phyloP scores from a whole-genome alignment of 768 basidiomycete species.

The Tricholomella constricta region DNA sequence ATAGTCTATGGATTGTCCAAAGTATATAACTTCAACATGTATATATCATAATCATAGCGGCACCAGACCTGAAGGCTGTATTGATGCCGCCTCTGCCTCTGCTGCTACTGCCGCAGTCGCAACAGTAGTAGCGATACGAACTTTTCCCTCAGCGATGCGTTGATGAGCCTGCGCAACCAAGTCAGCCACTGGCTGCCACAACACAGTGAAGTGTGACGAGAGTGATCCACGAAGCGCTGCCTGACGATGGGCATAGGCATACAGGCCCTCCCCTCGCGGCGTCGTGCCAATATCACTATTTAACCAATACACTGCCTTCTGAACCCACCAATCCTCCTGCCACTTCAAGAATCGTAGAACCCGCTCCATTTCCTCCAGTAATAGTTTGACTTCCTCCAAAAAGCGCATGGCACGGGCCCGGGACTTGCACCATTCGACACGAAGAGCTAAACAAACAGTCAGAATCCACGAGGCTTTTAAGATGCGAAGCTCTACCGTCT shows the following conservation, averaged over 20 bases:
- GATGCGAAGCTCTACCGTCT: constrained; percentile 1
- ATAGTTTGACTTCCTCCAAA: constrained; percentile 5
- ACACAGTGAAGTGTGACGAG: neutral
- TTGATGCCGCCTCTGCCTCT: neutral
- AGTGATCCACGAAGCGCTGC: neutral
- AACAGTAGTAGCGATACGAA: too few species aligned
- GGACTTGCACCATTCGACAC: constrained; percentile 13
- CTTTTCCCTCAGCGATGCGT: neutral
- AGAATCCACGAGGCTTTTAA: neutral
- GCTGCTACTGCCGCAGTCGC: too few species aligned
- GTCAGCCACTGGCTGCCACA: neutral
- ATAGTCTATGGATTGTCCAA: neutral
- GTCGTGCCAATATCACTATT: neutral
- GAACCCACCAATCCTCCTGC: neutral
- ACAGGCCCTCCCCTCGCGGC: neutral
- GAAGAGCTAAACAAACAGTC: constrained; percentile 1
- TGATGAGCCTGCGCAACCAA: neutral
- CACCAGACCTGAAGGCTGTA: too few species aligned
- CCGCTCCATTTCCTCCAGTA: constrained; percentile 8
- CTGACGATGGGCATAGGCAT: neutral
- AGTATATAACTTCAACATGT: too few species aligned
- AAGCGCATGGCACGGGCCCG: constrained; percentile 4
- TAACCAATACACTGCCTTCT: neutral
- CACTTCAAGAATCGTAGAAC: neutral
- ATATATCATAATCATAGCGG: too few species aligned